Evolutionary conservation across 2,329 filamentous ascomycete genomes (phyloP).

Genomic region (Paracamarosporium sp.): DNA sequence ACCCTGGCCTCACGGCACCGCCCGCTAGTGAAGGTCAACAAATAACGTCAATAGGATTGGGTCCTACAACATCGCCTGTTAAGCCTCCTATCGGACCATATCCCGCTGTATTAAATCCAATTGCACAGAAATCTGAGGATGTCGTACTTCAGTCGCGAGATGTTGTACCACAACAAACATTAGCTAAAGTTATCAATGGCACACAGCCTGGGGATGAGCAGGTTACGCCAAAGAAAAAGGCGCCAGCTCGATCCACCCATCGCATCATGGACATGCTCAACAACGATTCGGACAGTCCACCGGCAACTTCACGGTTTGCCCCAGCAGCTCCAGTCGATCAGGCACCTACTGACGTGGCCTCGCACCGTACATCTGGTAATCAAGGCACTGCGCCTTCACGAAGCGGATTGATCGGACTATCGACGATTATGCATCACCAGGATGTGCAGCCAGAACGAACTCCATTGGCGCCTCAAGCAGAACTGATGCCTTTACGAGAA

Average conservation of each 20-base stretch:
- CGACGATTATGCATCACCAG: slow-evolving; percentile 25
- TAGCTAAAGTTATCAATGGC: slow-evolving; percentile 18
- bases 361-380: slow-evolving; percentile 14
- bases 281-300: slow-evolving; percentile 39
- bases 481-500: neutral
- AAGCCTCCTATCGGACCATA: neutral
- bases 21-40: slow-evolving; percentile 18
- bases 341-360: slow-evolving; percentile 19
- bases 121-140: slow-evolving; percentile 26
- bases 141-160: slow-evolving; percentile 15
- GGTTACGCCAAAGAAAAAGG: slow-evolving; percentile 23
- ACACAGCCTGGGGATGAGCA: slow-evolving; percentile 9
- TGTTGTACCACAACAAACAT: slow-evolving; percentile 7
- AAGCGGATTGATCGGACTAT: slow-evolving; percentile 22
- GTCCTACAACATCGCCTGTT: slow-evolving; percentile 25
- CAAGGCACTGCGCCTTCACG: slow-evolving; percentile 29
- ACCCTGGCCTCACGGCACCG: slow-evolving; percentile 8
- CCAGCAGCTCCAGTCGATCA: slow-evolving; percentile 22
- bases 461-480: slow-evolving; percentile 19
- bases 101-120: slow-evolving; percentile 3
- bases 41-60: slow-evolving; percentile 17
- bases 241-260: slow-evolving; percentile 39
- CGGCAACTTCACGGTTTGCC: slow-evolving; percentile 26
- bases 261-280: slow-evolving; percentile 48
- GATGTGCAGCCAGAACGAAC: slow-evolving; percentile 32